Conservation (phyloP, 1,139 yeast species). For the Insectozyma bohioensis region DNA sequence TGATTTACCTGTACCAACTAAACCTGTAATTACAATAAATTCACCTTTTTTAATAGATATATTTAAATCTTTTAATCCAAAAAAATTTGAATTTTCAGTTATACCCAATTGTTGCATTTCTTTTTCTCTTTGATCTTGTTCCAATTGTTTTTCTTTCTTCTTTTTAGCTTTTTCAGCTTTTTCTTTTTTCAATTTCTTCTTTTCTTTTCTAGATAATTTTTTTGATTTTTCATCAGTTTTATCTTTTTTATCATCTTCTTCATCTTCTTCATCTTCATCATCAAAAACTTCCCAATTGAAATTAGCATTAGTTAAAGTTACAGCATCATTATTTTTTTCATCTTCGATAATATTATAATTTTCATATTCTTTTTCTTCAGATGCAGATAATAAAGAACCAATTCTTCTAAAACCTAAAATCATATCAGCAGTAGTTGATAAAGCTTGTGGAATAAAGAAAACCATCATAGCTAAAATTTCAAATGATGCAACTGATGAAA, state of each 20-base stretch:
- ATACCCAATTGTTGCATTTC: constrained; percentile 2
- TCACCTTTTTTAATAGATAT: constrained; percentile 44
- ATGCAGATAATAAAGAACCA: constrained; percentile 47
- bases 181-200: constrained; percentile 9
- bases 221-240: constrained; percentile 11
- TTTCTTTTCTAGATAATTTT: constrained; percentile 10
- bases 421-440: constrained; percentile 66
- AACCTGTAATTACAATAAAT: constrained; percentile 67
- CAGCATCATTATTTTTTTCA: constrained; percentile 25
- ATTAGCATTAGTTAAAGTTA: constrained; percentile 25
- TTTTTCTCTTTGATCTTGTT: constrained; percentile 12
- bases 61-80: constrained; percentile 19
- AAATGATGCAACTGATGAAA: constrained; percentile 73
- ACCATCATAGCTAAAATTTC: constrained; percentile 48
- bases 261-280: constrained; percentile 19
- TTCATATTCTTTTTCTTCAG: constrained; percentile 13
- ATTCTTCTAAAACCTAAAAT: constrained; percentile 58
- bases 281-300: constrained; percentile 43
- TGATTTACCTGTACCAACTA: constrained; percentile 72
- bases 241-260: constrained; percentile 9
- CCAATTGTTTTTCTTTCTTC: constrained; percentile 10
- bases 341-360: constrained; percentile 36
- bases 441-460: constrained; percentile 66
- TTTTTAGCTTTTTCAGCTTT: constrained; percentile 12
- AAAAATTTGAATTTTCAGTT: constrained; percentile 7